A percentile compares a stretch with the other conserved stretches of the same genome.
These are phyloP conservation scores for Plasmodium relictum DNA, from an alignment of 169 alveolate genomes.

Conservation along the genomic window DNA sequence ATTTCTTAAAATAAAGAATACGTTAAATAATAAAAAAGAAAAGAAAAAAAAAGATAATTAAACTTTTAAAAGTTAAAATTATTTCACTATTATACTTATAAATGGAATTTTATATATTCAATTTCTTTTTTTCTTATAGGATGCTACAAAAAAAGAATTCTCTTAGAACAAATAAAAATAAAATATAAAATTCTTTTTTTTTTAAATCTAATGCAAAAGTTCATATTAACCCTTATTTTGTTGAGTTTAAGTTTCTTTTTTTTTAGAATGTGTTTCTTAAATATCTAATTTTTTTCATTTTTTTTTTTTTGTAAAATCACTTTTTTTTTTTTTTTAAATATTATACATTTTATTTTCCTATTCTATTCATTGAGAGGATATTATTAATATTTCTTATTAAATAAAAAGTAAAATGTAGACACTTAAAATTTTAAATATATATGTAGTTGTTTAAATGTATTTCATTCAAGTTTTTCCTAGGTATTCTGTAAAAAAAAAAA, in stretches of 20 bases:
- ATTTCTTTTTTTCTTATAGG: conserved; percentile 20
- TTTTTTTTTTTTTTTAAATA: no score
- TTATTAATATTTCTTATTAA: no score
- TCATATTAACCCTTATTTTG: not conserved
- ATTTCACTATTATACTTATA: not conserved
- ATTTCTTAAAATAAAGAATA: conserved; percentile 48
- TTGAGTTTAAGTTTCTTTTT: not conserved
- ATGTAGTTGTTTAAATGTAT: no score
- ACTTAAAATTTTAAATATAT: no score
- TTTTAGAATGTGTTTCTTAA: not conserved
- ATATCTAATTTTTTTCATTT: conserved; percentile 5
- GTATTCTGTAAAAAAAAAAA: no score
- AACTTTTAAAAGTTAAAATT: conserved; percentile 4
- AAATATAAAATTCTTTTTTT: conserved; percentile 18
- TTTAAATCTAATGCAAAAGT: not conserved
- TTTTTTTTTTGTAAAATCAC: not conserved
- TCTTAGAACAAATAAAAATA: conserved; percentile 33
- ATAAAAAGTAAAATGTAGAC: no score
- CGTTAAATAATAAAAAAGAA: conserved; percentile 16
- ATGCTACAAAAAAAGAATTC: conserved; percentile 15
- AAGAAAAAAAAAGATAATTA: not conserved
- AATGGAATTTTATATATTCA: not conserved
- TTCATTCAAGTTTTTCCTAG: no score
- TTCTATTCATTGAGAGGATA: no score
- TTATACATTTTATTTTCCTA: no score